Evolutionary conservation across 345 rosid genomes (phyloP).

Genomic region (Hirschfeldia incana): DNA sequence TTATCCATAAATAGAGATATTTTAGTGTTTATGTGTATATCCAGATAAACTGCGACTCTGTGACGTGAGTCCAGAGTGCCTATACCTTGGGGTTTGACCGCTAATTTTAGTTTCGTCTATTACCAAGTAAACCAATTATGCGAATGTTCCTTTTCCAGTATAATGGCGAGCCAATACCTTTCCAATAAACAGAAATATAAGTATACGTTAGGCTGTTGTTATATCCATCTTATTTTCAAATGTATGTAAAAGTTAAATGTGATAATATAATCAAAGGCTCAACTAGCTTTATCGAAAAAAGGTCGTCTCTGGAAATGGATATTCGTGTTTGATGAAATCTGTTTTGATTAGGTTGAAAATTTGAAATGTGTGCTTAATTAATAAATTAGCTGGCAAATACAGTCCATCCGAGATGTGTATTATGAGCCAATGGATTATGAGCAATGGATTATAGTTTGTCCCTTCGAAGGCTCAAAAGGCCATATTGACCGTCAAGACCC

Average conservation of each 20-base stretch:
- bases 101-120: neutral
- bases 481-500: neutral
- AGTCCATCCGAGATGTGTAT: neutral
- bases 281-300: conserved; percentile 1
- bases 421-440: neutral
- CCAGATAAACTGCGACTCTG: neutral
- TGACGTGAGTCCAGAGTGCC: neutral
- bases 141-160: conserved; percentile 25
- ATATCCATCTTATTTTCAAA: neutral
- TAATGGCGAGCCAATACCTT: conserved; percentile 16
- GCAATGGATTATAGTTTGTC: conserved; percentile 10
- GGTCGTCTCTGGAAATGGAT: conserved; percentile 9
- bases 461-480: conserved; percentile 22
- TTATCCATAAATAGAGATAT: conserved; percentile 22
- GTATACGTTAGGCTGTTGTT: neutral
- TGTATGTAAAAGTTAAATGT: neutral
- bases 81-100: neutral
- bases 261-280: conserved; percentile 3
- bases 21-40: neutral
- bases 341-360: conserved; percentile 22
- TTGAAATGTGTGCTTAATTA: conserved; percentile 4
- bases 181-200: neutral
- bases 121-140: conserved; percentile 10
- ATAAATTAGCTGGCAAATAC: conserved; percentile 27
- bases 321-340: neutral